Base-by-base conservation (phyloP, 768 basidiomycete genomes). In the Naganishia onofrii region DNA sequence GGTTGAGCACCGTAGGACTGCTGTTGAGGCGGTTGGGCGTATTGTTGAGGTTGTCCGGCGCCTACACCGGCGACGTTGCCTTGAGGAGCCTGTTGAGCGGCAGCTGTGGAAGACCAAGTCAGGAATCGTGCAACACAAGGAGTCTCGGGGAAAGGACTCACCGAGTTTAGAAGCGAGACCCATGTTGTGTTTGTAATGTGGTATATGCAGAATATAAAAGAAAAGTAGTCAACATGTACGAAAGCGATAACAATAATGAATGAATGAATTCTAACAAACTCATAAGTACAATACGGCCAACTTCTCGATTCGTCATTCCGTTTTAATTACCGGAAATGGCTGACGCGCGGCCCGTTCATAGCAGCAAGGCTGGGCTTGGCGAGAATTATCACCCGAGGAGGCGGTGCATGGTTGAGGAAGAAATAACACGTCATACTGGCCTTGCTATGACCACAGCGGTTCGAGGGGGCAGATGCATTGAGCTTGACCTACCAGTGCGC, bases 81-180 rank as follows among this genome's bases (percentile, higher is more conserved):
- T 28, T 69, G 46, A 26, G 68, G 38, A 23, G 56, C n/a, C 12
- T 12, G 56, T 60, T 69, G 56, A 12, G 44, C 31, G 26, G 58
- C 56, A 32, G 68, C 67, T 26, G 42, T 29, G 48, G 42, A 36
- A 65, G 2, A 23, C 44, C 5, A 15, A 42, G 42, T 46, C 17
- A 52, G 63, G 8, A 15, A 29, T 21, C 6, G 42, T 34, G 28
- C 12, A 2, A 28, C 21, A 54, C 28, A 53, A 23, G 52, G n/a
- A 38, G 21, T 23, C 1, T 42, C 29, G 3, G 36, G 34, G 4
- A 12, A 12, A n/a, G 15, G 17, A 46, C 67, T 36, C 15, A 58
- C 67, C 68, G 56, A 69, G 56, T 44, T 69, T 69, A n/a, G 56
- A 60, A 34, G 68, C 68, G 42, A 69, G 57, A 69, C 68, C 68